Percentiles rank a stretch among this genome's conserved stretches.
phyloP scores from a whole-genome alignment of 148 eudicot genomes.

The Silene uniflora region DNA sequence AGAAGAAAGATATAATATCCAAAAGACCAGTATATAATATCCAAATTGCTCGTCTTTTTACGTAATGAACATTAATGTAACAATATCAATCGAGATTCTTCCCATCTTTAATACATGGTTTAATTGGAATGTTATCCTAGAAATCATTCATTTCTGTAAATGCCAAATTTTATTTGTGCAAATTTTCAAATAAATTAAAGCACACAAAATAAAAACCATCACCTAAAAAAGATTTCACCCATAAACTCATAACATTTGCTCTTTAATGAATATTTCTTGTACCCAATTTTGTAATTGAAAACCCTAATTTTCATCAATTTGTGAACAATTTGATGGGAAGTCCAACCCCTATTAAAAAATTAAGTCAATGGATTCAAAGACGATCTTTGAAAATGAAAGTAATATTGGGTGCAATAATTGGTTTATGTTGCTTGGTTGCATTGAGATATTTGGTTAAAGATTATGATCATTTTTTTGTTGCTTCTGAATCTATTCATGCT shows the following conservation, averaged over 20 bases:
- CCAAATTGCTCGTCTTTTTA: neutral
- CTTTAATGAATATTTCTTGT: too few relatives aligned
- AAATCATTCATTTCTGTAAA: conserved; percentile 1
- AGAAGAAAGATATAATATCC: too few relatives aligned
- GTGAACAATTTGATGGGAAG: conserved; percentile 44
- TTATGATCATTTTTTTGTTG: conserved; percentile 53
- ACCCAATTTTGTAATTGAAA: neutral
- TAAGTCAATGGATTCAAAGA: conserved; percentile 50
- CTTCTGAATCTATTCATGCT: conserved; percentile 61
- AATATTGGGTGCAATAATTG: conserved; percentile 33
- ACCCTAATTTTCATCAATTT: neutral
- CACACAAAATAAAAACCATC: neutral
- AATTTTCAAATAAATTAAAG: neutral
- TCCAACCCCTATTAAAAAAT: conserved; percentile 34
- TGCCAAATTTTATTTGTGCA: neutral
- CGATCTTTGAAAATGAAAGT: conserved; percentile 51
- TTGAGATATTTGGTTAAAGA: conserved; percentile 41
- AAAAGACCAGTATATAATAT: too few relatives aligned
- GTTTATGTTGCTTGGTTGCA: conserved; percentile 38
- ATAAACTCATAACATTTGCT: neutral
- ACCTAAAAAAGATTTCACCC: neutral
- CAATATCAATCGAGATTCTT: neutral
- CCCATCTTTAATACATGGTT: neutral
- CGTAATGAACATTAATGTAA: neutral
- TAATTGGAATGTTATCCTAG: conserved; percentile 1